These are phyloP conservation scores for Grifola frondosa DNA, from an alignment of 1,284 basidiomycete genomes.

Conservation along the genomic window DNA sequence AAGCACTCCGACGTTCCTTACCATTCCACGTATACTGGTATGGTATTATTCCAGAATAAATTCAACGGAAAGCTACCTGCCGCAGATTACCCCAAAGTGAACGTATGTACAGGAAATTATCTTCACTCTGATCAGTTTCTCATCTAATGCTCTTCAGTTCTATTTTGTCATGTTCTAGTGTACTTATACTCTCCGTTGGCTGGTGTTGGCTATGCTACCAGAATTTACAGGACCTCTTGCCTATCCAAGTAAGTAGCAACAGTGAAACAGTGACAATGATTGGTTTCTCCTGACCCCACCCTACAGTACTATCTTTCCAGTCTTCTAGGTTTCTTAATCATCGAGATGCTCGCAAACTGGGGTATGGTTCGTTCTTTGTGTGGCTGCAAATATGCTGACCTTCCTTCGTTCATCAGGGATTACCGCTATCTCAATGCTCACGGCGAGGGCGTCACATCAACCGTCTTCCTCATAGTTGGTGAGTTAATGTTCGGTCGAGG, in stretches of 20 bases:
- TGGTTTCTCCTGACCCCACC: too few species aligned
- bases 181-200: constrained; percentile 66
- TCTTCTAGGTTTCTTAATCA: constrained; percentile 83
- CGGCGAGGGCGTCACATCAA: constrained; percentile 71
- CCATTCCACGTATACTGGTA: constrained; percentile 82
- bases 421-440: constrained; percentile 91
- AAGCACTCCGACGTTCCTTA: constrained; percentile 51
- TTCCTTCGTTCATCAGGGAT: constrained; percentile 44
- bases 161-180: constrained; percentile 83
- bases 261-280: too few species aligned
- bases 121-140: neutral
- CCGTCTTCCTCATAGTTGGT: constrained; percentile 86
- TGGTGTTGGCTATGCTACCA: constrained; percentile 89
- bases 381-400: constrained; percentile 1
- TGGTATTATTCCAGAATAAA: constrained; percentile 84
- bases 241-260: constrained; percentile 68
- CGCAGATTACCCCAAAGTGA: constrained; percentile 97
- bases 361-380: constrained; percentile 41
- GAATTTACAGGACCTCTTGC: constrained; percentile 81
- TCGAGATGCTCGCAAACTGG: constrained; percentile 94
- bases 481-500: constrained; percentile 24
- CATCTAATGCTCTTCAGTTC: constrained; percentile 54
- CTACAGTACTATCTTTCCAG: constrained; percentile 90
- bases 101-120: constrained; percentile 51
- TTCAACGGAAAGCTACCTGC: constrained; percentile 91